phyloP scores from a whole-genome alignment of 805 yeast genomes.

The Sungouiella thailandica region DNA sequence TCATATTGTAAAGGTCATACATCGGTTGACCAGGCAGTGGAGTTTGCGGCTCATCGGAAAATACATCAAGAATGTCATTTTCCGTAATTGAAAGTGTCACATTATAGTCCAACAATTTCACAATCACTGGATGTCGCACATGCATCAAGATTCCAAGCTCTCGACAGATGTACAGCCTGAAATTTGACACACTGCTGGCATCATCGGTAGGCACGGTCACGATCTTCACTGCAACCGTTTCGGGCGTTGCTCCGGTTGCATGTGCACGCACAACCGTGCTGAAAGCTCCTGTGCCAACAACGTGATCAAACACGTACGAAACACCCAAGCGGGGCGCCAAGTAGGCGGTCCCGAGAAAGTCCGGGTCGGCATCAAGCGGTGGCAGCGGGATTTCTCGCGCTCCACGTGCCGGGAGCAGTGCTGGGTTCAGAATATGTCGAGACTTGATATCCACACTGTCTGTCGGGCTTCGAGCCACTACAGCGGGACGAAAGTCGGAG shows the following conservation, averaged over 20 bases:
- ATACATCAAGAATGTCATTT: slow-evolving; percentile 19
- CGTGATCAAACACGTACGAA: slow-evolving; percentile 8
- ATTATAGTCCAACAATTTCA: slow-evolving; percentile 51
- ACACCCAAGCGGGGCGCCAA: slow-evolving; percentile 7
- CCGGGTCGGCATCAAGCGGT: slow-evolving; percentile 5
- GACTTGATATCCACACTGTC: slow-evolving; percentile 1
- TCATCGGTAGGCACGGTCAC: slow-evolving; percentile 33
- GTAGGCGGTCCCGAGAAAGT: slow-evolving; percentile 5
- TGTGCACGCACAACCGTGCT: slow-evolving; percentile 56
- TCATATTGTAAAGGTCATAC: slow-evolving; percentile 12
- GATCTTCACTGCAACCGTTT: slow-evolving; percentile 67
- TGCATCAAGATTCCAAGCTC: slow-evolving; percentile 64
- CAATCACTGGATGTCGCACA: slow-evolving; percentile 65
- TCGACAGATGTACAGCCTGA: slow-evolving; percentile 42
- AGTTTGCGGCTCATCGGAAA: neutral
- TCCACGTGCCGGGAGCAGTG: neutral
- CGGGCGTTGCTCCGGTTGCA: slow-evolving; percentile 5
- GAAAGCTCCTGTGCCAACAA: slow-evolving; percentile 66
- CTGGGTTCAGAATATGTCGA: slow-evolving; percentile 11
- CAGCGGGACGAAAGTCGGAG: slow-evolving; percentile 2
- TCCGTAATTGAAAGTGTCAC: slow-evolving; percentile 23
- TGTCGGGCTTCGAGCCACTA: slow-evolving; percentile 1
- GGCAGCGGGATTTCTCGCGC: slow-evolving; percentile 9
- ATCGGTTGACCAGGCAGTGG: slow-evolving; percentile 1
- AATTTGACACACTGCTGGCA: slow-evolving; percentile 21